A percentile compares a stretch with the other conserved stretches of the same genome.
These are phyloP conservation scores for Tubosaeta brunneosetosa DNA, from an alignment of 768 basidiomycete species.

Conservation along the genomic window DNA sequence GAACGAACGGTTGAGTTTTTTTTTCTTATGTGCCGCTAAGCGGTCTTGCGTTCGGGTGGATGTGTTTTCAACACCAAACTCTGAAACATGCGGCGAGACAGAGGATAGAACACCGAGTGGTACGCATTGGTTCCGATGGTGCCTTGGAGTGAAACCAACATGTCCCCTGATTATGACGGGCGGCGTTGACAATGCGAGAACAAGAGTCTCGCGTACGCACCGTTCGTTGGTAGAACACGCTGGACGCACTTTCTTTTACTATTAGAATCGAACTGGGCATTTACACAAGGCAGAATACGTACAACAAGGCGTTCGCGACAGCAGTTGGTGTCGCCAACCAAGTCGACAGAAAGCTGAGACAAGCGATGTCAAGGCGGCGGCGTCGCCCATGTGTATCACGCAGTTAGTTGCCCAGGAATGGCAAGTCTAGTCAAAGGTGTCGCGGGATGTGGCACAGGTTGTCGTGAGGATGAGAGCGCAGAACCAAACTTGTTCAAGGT, in stretches of 20 bases:
- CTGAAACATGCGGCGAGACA: neutral
- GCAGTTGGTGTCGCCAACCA: neutral
- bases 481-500: conserved; percentile 10
- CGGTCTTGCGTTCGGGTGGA: neutral
- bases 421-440: no score
- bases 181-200: no score
- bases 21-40: neutral
- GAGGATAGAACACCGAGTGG: neutral
- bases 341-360: neutral
- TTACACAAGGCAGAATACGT: neutral
- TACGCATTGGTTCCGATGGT: neutral
- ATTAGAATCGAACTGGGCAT: no score
- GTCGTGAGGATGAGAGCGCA: no score
- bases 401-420: no score
- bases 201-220: no score
- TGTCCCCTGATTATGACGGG: neutral
- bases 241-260: no score
- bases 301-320: neutral
- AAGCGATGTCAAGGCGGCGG: conserved; percentile 11
- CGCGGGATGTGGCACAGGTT: neutral
- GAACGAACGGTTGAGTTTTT: neutral
- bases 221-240: no score
- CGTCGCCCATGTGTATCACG: no score
- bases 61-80: neutral
- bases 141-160: neutral